Percentiles rank a stretch among this genome's conserved stretches.
Conservation (phyloP, 2,329 filamentous ascomycete genomes). For the Hypoxylon sp. region DNA sequence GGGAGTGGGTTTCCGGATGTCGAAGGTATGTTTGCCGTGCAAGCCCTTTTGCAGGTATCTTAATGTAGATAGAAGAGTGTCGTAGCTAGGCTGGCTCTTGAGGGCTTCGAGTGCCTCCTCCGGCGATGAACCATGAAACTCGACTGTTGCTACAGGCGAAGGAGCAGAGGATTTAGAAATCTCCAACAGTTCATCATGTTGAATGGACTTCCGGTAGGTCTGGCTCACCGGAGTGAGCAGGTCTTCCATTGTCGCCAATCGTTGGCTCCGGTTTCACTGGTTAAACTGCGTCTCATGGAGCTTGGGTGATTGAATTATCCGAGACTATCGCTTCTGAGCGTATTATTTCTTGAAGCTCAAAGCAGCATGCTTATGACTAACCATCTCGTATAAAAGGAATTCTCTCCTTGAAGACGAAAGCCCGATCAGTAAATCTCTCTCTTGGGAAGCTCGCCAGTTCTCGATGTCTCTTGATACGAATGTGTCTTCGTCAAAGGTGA, state of each 20-base stretch:
- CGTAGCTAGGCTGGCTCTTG: constrained; percentile 73
- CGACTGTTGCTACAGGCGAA: constrained; percentile 23
- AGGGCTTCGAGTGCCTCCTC: constrained; percentile 73
- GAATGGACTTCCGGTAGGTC: constrained; percentile 61
- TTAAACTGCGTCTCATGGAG: constrained; percentile 8
- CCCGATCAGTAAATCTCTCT: not conserved
- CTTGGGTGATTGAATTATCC: constrained; percentile 21
- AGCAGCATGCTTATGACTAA: not conserved
- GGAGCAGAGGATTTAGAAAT: constrained; percentile 53
- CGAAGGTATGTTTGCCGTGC: constrained; percentile 59
- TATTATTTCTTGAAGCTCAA: not conserved
- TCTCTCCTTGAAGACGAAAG: not conserved
- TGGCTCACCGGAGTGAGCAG: constrained; percentile 69
- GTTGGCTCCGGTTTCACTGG: constrained; percentile 8
- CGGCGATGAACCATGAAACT: constrained; percentile 52
- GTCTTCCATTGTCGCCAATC: constrained; percentile 66
- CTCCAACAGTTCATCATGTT: constrained; percentile 58
- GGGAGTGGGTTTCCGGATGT: constrained; percentile 74
- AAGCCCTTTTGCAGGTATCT: constrained; percentile 62
- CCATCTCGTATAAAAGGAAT: not conserved
- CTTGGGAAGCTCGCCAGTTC: not conserved
- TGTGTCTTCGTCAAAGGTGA: not conserved
- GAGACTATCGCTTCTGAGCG: constrained; percentile 4
- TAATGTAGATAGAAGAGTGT: constrained; percentile 67
- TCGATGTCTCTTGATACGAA: not conserved